Evolutionary conservation across 1,139 yeast species (phyloP), one percentile per base, ranked within the genome.

Genomic region (Groenewaldozyma sp.): DNA sequence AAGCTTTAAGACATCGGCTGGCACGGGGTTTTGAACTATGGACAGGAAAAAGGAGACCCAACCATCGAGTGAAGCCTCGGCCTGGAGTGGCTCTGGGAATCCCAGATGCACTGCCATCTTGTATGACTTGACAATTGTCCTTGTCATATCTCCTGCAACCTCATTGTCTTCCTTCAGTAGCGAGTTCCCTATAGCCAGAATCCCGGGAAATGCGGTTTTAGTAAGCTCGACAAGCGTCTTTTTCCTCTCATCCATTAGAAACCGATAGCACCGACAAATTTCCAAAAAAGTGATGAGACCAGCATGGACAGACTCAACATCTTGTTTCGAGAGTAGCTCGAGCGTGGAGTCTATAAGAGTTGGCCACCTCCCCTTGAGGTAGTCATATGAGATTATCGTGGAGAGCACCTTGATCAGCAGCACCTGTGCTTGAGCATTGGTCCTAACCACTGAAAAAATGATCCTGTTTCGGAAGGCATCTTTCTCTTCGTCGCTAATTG

Each of bases 21-120:
- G 86, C 5, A 82, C 63, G 1, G 67, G 67, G 65, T 75, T 71
- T 48, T 75, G 77, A 37, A 84, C 73, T 3, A 84, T 73, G 16
- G 72, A 67, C 32, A 86, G 78, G 53, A 87, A 91, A 48, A 91
- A 72, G 42, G 76, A 74, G 1, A 84, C 82, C 94, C 97, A 88
- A 18, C 72, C 70, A 10, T 73, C 65, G 39, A 87, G 65, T 4
- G 70, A 59, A 13, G 76, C 80, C 2, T 71, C 59, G 13, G 28
- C 32, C 58, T 82, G 94, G 43, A 88, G 65, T 2, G 75, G 71
- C 4, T 57, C 64, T 1, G 97, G 96, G 35, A 91, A 65, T 52
- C 84, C 95, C 50, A 73, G 75, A 38, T 50, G 82, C 1, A 93
- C 82, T 34, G 79, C 83, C 60, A 82, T 83, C 60, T 88, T 88